A percentile compares a stretch with the other conserved stretches of the same genome.
Evolutionary conservation across 768 basidiomycete genomes (phyloP).

Genomic region (Mycena polygramma): DNA sequence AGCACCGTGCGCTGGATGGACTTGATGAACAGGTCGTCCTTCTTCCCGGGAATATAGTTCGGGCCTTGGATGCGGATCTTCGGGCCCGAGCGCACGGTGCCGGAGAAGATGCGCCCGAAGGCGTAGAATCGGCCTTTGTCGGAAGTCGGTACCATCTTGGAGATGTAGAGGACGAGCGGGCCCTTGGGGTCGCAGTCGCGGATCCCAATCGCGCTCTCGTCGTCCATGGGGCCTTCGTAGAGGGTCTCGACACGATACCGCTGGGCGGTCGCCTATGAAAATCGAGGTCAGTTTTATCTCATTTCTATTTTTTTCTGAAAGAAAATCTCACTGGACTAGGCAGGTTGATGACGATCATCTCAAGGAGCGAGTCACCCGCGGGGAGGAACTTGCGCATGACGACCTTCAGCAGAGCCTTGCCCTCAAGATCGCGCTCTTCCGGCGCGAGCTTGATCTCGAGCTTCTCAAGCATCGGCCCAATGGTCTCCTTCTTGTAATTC

Average conservation of each 20-base stretch:
- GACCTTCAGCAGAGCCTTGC: conserved; percentile 96
- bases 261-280: conserved; percentile 82
- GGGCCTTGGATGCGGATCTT: conserved; percentile 99
- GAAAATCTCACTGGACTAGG: conserved; percentile 74
- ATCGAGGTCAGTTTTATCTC: too few relatives aligned
- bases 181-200: conserved; percentile 97
- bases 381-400: conserved; percentile 99
- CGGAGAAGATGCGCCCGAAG: conserved; percentile 99
- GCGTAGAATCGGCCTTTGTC: conserved; percentile 99
- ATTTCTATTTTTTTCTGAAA: too few relatives aligned
- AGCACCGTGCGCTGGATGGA: conserved; percentile 98
- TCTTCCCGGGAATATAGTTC: conserved; percentile 98
- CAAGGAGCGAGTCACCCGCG: conserved; percentile 97
- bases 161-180: conserved; percentile 97
- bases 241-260: conserved; percentile 99
- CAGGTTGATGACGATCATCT: conserved; percentile 99
- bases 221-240: conserved; percentile 99
- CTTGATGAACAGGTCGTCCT: conserved; percentile 98
- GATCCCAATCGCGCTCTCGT: conserved; percentile 98
- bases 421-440: conserved; percentile 94
- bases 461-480: conserved; percentile 90
- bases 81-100: conserved; percentile 96
- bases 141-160: conserved; percentile 99
- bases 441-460: conserved; percentile 91
- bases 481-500: conserved; percentile 98